A percentile compares a stretch with the other conserved stretches of the same genome.
phyloP scores from a whole-genome alignment of 2,329 filamentous ascomycete species.

The Geosmithia flava region DNA sequence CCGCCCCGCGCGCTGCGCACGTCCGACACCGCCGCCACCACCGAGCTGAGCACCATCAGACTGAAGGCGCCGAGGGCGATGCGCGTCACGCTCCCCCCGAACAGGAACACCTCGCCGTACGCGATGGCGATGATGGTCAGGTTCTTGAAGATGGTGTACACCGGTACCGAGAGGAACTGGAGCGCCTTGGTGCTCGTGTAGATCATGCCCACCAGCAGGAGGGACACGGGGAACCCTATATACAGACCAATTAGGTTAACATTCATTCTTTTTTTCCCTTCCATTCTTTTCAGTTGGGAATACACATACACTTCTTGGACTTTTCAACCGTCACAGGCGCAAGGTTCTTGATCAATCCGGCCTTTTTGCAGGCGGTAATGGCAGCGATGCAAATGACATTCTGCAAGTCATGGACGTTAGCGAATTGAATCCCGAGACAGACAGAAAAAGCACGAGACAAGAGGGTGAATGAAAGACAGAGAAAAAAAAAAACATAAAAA shows the following conservation, averaged over 20 bases:
- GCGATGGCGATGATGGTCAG: conserved; percentile 97
- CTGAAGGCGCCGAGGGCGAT: conserved; percentile 89
- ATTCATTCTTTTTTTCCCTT: background rate
- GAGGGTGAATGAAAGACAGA: no score
- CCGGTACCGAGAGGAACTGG: conserved; percentile 91
- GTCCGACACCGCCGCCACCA: conserved; percentile 95
- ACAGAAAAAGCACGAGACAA: no score
- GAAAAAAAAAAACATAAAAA: no score
- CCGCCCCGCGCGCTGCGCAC: conserved; percentile 63
- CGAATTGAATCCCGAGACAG: no score
- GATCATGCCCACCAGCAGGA: conserved; percentile 97
- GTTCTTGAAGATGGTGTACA: conserved; percentile 99
- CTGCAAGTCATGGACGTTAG: conserved; percentile 28
- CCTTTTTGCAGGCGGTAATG: conserved; percentile 71
- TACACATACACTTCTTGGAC: conserved; percentile 68
- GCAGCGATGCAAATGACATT: conserved; percentile 78
- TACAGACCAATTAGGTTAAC: background rate
- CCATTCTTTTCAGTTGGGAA: background rate
- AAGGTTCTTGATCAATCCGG: conserved; percentile 71
- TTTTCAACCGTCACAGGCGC: conserved; percentile 76
- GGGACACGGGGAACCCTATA: conserved; percentile 90
- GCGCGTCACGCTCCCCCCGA: conserved; percentile 80
- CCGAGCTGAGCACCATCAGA: conserved; percentile 88
- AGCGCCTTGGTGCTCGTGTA: conserved; percentile 95
- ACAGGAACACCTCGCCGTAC: conserved; percentile 97